Base-by-base conservation (phyloP, 2,329 filamentous ascomycete genomes). In the Nemania sp. region DNA sequence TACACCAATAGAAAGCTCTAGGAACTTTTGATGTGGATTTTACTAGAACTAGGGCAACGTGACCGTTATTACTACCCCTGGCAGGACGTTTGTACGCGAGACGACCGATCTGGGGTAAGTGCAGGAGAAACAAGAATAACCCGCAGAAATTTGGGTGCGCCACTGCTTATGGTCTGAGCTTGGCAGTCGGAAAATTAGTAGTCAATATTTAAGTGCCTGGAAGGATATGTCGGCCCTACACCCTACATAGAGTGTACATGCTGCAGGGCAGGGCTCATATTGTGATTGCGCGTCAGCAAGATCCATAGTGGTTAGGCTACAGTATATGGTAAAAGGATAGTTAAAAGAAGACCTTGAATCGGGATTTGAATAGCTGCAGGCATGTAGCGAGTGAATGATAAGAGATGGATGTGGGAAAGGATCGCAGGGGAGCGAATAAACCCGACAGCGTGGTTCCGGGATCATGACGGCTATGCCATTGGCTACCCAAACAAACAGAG, bases 381-480 rank as follows among this genome's bases (percentile, higher is more conserved):
- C 13, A 20, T 15, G 38, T 43, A 38, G 20, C 20, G 13, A 43
- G 53, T 32, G 32, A 29, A 64, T 24, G 58, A 43, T 45, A 60
- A 49, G 32, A 43, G 45, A 29, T 43, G 24, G 57, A 57, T 54
- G 68, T 67, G 64, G 47, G 32, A 70, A 60, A 66, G 41, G 24
- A n/a, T 13, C 45, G 47, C 53, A 57, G 47, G 63, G 61, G 57
- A 11, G 63, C 29, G 54, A 58, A 32, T 32, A 57, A 66, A 70
- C 65, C 68, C 68, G 68, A 70, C 68, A 70, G 61, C 62, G 68
- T 68, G 68, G 68, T 47, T 66, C 65, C 54, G 68, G 68, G 68
- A 68, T 65, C 58, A 35, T 59, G 29, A 57, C 22, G 32, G 26
- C 24, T 41, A 53, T 29, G 24, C 41, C 20, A 70, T 70, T 68